Evolutionary conservation across 805 yeast genomes (phyloP), one percentile per base, ranked within the genome.

Genomic region (Hanseniaspora lindneri): DNA sequence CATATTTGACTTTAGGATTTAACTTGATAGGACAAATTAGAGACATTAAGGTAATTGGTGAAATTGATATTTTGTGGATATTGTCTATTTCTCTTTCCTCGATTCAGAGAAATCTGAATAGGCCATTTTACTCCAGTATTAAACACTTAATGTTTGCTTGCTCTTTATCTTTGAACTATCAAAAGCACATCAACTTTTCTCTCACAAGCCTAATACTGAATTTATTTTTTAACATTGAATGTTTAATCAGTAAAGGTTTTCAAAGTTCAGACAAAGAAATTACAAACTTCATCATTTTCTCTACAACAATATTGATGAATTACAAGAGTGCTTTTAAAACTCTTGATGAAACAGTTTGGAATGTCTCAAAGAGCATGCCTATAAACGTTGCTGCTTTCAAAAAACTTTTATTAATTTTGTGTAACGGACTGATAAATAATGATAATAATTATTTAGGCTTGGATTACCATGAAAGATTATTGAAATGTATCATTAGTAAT

Each of bases 381-480:
- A 11, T 35, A 35, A 13, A 35, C n/a, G 7, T 11, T 4, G 4
- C 13, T 6, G 4, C 14, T 20, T 35, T 35, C 13, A 35, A 21
- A 21, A 35, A 21, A 35, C 13, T 35, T 6, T 35, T 35, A 20
- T 7, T 21, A 4, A 11, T 21, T 3, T 35, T 35, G 9, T 35
- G 25, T 20, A 21, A 19, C 4, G 39, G 39, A 3, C 21, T 35
- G 21, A 11, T 35, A 20, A 8, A 35, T 13, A 14, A 35, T 11
- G 16, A 4, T 35, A 17, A 35, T 21, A 11, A 7, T 21, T 10
- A 13, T 35, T 13, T 35, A 35, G 39, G 39, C 9, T 33, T 13
- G 5, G 37, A 33, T 33, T 39, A 43, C 16, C 47, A 34, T 10
- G 47, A 37, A 16, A 39, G 39, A 21, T 13, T 44, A 1, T 11